phyloP scores from a whole-genome alignment of 352 stramenopile genomes.

The Halophytophthora batemanensis region DNA sequence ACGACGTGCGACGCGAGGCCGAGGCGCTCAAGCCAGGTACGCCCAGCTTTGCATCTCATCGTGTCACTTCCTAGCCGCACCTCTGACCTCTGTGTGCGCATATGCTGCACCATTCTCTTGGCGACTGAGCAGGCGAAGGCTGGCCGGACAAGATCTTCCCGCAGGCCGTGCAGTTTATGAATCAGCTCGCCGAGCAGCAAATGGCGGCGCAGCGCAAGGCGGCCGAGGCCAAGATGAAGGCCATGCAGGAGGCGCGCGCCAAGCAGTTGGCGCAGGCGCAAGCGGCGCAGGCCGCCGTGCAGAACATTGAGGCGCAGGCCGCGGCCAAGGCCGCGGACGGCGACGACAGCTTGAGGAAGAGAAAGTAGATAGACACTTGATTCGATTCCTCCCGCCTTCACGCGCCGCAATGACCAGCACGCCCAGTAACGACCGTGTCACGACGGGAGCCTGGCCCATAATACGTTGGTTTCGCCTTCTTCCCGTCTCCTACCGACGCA shows the following conservation, averaged over 20 bases:
- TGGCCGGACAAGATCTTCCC: conserved; percentile 88
- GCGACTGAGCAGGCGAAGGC: conserved; percentile 50
- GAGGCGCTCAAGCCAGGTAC: conserved; percentile 80
- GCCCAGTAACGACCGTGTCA: too few relatives aligned
- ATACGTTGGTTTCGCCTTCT: too few relatives aligned
- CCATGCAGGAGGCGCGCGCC: conserved; percentile 49
- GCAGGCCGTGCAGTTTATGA: conserved; percentile 88
- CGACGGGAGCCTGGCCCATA: too few relatives aligned
- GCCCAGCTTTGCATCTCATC: background rate
- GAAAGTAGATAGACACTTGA: conserved; percentile 39
- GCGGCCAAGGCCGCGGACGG: conserved; percentile 27
- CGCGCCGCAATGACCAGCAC: too few relatives aligned
- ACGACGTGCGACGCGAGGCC: conserved; percentile 74
- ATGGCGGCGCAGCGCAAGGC: conserved; percentile 76
- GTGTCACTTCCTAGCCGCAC: background rate
- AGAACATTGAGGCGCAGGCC: conserved; percentile 42
- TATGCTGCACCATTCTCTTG: conserved; percentile 2
- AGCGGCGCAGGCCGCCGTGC: conserved; percentile 27
- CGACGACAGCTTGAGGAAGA: conserved; percentile 54
- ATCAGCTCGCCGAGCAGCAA: conserved; percentile 84
- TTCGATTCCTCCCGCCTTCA: too few relatives aligned
- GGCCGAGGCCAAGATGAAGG: conserved; percentile 67
- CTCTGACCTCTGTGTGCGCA: background rate
- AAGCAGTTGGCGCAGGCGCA: conserved; percentile 47
- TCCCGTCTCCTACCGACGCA: background rate